Base-by-base conservation (phyloP, 768 basidiomycete species). In the Mycena maculata region DNA sequence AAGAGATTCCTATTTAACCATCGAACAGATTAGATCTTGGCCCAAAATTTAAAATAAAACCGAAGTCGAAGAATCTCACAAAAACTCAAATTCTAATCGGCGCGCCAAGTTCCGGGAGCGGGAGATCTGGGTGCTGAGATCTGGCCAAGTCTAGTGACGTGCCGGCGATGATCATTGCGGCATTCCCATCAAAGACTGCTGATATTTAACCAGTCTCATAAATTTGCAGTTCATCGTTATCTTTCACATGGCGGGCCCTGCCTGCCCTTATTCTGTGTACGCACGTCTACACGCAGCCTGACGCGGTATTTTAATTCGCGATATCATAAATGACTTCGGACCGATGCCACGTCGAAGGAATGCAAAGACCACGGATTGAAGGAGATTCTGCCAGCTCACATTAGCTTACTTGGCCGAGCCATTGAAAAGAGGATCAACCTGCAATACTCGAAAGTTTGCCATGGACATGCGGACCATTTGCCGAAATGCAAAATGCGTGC, bases 61-160 rank as follows among this genome's bases (percentile, higher is more conserved):
- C 18, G 18, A n/a, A 22, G 25, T 11, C 38, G 18, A 38, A 60
- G 55, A 52, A 55, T 36, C 55, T 23, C 12, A 36, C 41, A 28
- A n/a, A 57, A 56, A 67, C 54, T 10, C 66, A 67, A 67, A 67
- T 67, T 28, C 66, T 38, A 61, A 67, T 65, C 58, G 36, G 23
- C 4, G 59, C 45, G 60, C 60, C 66, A 38, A n/a, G 27, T 50
- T 67, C 60, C 65, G 22, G 66, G 60, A 58, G 62, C 60, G 31
- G 36, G 44, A 20, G 58, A 64, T 64, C 63, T 50, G 22, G 18
- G n/a, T 2, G 5, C 8, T 20, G 13, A 45, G 56, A 60, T 65
- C 58, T 36, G 7, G 27, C 47, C n/a, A n/a, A n/a, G n/a, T n/a
- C n/a, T 11, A 48, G 5, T 48, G 6, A 36, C 42, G 41, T 54